Base-by-base conservation (phyloP, 495 filamentous ascomycete species). In the Podospora pseudocomata region DNA sequence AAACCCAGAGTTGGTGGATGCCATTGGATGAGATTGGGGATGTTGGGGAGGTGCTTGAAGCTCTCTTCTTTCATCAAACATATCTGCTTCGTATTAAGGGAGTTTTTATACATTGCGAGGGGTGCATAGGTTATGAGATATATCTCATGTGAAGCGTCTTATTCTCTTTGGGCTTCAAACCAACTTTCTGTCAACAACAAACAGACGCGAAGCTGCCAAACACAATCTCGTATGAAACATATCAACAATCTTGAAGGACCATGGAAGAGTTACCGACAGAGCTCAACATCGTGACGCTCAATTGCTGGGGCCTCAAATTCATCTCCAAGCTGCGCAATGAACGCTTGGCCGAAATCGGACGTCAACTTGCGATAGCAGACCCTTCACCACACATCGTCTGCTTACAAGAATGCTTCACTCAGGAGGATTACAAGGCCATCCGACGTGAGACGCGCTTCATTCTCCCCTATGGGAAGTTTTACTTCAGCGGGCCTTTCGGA, bases 241-340 rank as follows among this genome's bases (percentile, higher is more conserved):
- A 49, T 16, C 39, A 49, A 11, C 39, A 49, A 13, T 49, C 15
- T 49, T 49, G 39, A 49, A 49, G 5, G 5, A 49, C n/a, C 55
- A 82, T 80, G 79, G 77, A 76, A 15, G 73, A 75, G 26, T 64
- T 75, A 55, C 82, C 82, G 28, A 77, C 77, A 26, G 81, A 86
- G 64, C 87, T 97, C 73, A 89, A 89, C 67, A 82, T 97, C 65
- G 80, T 97, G 73, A 91, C 91, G 3, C 87, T 96, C 76, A 99
- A 99, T 77, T 96, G 92, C 87, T 97, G 95, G 93, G 95, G 95
- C 56, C 87, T 98, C 65, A 95, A 96, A 77, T 95, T 87, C 79
- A 83, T 97, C 71, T 87, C 93, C 68, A 89, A 89, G 72, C 84
- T 90, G 70, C 92, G 94, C 65, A 82, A 84, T 71, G 91, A 91